These are phyloP conservation scores for Hepatocystis sp. DNA, from an alignment of 169 alveolate genomes.

Conservation along the genomic window DNA sequence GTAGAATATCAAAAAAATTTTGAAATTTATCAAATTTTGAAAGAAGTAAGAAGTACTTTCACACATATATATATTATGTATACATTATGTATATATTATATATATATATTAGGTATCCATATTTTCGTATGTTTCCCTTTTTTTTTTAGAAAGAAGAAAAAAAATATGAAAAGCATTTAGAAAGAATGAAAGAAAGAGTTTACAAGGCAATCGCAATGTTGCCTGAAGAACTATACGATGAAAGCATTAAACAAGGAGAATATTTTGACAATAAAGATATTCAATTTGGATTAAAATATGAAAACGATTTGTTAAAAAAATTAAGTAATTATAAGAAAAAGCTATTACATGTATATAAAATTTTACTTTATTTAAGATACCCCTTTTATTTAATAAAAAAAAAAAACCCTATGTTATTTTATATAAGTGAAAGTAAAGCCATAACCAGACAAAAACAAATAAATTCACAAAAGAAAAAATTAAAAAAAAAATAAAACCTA, in stretches of 20 bases:
- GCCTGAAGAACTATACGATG: constrained; percentile 68
- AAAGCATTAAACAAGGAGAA: constrained; percentile 62
- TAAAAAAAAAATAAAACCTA: constrained; percentile 57
- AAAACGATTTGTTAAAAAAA: constrained; percentile 71
- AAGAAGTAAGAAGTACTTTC: constrained; percentile 41
- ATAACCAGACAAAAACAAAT: constrained; percentile 85
- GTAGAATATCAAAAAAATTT: constrained; percentile 77
- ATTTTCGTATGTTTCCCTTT: background rate
- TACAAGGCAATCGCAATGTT: constrained; percentile 32
- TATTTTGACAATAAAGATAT: constrained; percentile 39
- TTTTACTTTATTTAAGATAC: constrained; percentile 81
- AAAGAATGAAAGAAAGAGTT: constrained; percentile 61
- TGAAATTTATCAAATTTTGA: constrained; percentile 76
- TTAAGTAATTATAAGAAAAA: constrained; percentile 78
- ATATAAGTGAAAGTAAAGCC: constrained; percentile 85
- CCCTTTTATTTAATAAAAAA: constrained; percentile 82
- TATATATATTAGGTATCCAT: background rate
- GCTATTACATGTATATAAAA: constrained; percentile 80
- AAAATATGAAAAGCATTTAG: constrained; percentile 41
- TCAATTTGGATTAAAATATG: constrained; percentile 74
- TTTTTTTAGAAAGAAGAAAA: constrained; percentile 38
- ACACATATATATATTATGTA: too few relatives aligned
- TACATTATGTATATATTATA: background rate
- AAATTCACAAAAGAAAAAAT: constrained; percentile 79
- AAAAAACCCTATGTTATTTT: constrained; percentile 82